Percentiles rank a stretch among this genome's conserved stretches.
These are phyloP conservation scores for Amylostereum areolatum DNA, from an alignment of 1,284 basidiomycete species.

Conservation along the genomic window DNA sequence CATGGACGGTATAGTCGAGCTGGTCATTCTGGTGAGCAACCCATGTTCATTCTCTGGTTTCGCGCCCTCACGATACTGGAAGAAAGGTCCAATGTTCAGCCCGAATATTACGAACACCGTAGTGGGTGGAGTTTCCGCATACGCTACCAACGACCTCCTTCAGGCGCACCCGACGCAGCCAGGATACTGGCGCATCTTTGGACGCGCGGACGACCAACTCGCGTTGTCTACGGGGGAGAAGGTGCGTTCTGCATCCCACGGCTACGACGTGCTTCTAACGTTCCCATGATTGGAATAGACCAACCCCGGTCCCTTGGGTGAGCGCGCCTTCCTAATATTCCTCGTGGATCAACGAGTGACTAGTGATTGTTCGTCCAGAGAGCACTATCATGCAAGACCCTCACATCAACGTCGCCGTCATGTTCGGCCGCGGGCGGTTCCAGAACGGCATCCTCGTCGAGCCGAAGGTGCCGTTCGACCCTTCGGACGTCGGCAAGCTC, in stretches of 20 bases:
- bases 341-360: slow-evolving; percentile 9
- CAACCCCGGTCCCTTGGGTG: slow-evolving; percentile 16
- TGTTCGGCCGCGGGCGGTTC: slow-evolving; percentile 35
- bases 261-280: too few species aligned
- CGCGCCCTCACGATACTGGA: background rate
- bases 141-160: slow-evolving; percentile 17
- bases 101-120: background rate
- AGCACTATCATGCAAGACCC: slow-evolving; percentile 24
- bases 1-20: slow-evolving; percentile 4
- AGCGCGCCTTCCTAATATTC: background rate
- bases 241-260: too few species aligned
- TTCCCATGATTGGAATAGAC: too few species aligned
- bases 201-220: slow-evolving; percentile 15
- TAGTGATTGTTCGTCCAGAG: slow-evolving; percentile 14
- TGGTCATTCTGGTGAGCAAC: slow-evolving; percentile 4
- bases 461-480: slow-evolving; percentile 23
- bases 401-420: slow-evolving; percentile 21
- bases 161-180: slow-evolving; percentile 20
- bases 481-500: slow-evolving; percentile 16
- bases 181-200: slow-evolving; percentile 17
- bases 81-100: background rate
- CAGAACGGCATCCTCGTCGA: slow-evolving; percentile 33
- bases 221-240: slow-evolving; percentile 28
- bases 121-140: slow-evolving; percentile 1
- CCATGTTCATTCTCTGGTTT: background rate